Evolutionary conservation across 768 basidiomycete species (phyloP), one percentile per base, ranked within the genome.

Genomic region (Rhodotorula babjevae): DNA sequence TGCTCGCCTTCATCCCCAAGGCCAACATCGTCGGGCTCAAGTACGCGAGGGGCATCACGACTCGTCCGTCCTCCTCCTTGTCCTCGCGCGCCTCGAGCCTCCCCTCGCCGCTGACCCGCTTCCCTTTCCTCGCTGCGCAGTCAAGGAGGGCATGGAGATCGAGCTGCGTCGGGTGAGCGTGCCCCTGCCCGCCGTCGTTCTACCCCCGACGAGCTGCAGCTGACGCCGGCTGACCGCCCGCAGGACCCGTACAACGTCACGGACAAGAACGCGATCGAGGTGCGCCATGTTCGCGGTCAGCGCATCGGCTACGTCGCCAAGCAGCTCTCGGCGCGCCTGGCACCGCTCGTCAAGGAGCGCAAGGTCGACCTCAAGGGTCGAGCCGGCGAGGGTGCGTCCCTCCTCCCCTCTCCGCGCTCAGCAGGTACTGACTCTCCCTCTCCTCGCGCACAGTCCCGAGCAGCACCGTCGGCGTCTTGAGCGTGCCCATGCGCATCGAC

Each of bases 201-300:
- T 25, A 12, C 11, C 1, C 53, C 8, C 27, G 44, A 9, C 3
- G 14, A 7, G 27, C 53, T 1, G 27, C 29, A 14, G 4, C 27
- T 29, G 29, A 50, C 42, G 52, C 2, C 25, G 7, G n/a, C 6
- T 44, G 47, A 25, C 15, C 3, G 7, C 16, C 8, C 29, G 55
- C 66, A 76, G 74, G 75, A 76, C 36, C 67, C 67, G 21, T 31
- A 62, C 63, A 76, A 76, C 60, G 63, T 70, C 5, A 36, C 52
- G 23, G 75, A 76, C 70, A 50, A 31, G 29, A 73, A 76, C 61
- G 75, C 75, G 11, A 71, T 76, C 57, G 75, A 71, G 47, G 75
- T 72, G 0, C 50, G 75, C 5, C 65, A 73, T 15, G 33, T 52
- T 3, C 40, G 71, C 23, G 75, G 75, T 0, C 53, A 50, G 18